Evolutionary conservation across 352 stramenopile genomes (phyloP).

Genomic region (Phytophthora macrochlamydospora): DNA sequence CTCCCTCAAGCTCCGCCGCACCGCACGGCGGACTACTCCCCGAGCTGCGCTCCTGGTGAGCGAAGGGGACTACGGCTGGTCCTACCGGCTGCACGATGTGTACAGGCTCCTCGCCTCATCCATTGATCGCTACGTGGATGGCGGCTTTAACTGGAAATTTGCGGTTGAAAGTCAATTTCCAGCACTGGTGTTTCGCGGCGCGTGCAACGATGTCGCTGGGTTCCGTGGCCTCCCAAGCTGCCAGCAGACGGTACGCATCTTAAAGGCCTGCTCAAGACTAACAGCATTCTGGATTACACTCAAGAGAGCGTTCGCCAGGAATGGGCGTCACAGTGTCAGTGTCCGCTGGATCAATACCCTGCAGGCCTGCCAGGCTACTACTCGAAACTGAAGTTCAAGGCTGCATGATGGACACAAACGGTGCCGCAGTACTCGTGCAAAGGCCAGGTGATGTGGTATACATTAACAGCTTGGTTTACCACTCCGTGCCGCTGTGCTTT

Average conservation of each 20-base stretch:
- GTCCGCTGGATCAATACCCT: not conserved
- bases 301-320: not conserved
- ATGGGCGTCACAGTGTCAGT: not conserved
- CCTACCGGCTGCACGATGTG: not conserved
- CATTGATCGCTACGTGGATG: constrained; percentile 1
- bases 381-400: constrained; percentile 1
- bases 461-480: constrained; percentile 4
- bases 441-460: constrained; percentile 2
- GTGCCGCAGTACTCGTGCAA: constrained; percentile 1
- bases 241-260: constrained; percentile 1
- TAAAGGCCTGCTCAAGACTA: constrained; percentile 1
- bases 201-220: not conserved
- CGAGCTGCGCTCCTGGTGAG: not conserved
- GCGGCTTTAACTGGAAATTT: constrained; percentile 2
- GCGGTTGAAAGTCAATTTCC: constrained; percentile 1
- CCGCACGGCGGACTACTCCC: not conserved
- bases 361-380: constrained; percentile 1
- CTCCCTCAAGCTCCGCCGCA: not conserved
- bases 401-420: not conserved
- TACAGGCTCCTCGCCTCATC: constrained; percentile 1
- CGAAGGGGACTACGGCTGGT: not conserved
- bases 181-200: not conserved
- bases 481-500: constrained; percentile 2
- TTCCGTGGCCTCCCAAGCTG: not conserved
- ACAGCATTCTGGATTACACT: not conserved